Base-by-base conservation (phyloP, 1,284 basidiomycete genomes). In the Heterobasidion annosum region DNA sequence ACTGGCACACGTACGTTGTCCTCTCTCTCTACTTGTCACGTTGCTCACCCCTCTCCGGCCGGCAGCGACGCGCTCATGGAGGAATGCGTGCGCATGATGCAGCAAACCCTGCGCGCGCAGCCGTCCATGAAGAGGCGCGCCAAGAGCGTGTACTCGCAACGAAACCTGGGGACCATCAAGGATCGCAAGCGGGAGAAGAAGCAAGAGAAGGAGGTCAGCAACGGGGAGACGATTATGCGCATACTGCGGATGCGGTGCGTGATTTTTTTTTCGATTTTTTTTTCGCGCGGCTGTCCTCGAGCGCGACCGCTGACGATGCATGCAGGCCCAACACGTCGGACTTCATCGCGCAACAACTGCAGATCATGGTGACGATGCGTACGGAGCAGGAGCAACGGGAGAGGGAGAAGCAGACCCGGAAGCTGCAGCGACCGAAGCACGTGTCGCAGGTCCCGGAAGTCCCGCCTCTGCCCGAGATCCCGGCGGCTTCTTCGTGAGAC, bases 91-190 rank as follows among this genome's bases (percentile, higher is more conserved):
- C 83, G 91, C 3, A 88, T 91, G 79, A 96, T 87, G 88, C 91
- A 90, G 68, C 85, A 82, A 69, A 88, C 78, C 37, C 71, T 97
- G 48, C 80, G 83, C 10, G 80, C 83, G 25, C 77, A 83, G 4
- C 81, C 88, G 1, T 82, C 85, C n/a, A 77, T 91, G 57, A 88
- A 87, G 74, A 91, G 89, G 68, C 85, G 93, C 4, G 87, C 86
- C 4, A 98, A 98, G 78, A 91, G 91, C 56, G 90, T 98, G 34
- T 88, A 93, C 62, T 77, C 83, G 4, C 91, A 93, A 62, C 86
- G 87, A 47, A 98, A 97, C 67, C 78, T 99, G 15, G 96, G 96
- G 8, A 99, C 97, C 3, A 99, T 99, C 70, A 88, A 88, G 68
- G 87, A 96, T 65, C 81, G 93, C 58, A 99, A 98, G 78, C 85